These are phyloP conservation scores for Paraconiothyrium brasiliense DNA, from an alignment of 2,329 filamentous ascomycete genomes.

Conservation along the genomic window DNA sequence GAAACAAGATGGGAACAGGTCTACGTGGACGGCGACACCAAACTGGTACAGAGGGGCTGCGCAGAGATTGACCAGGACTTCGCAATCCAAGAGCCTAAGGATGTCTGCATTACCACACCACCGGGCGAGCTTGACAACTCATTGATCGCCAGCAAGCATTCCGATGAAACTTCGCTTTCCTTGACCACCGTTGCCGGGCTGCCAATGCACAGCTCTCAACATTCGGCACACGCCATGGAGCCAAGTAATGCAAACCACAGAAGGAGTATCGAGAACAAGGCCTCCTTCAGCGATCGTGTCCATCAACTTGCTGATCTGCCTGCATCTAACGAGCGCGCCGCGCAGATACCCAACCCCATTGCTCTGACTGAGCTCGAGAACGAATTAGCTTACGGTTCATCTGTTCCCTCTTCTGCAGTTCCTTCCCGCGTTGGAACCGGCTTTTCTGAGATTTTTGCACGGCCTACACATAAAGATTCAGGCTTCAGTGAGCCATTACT, in stretches of 20 bases:
- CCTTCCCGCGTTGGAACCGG: constrained; percentile 39
- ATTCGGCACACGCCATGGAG: constrained; percentile 19
- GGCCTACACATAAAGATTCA: constrained; percentile 48
- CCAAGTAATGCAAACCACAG: constrained; percentile 22
- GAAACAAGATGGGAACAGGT: constrained; percentile 51
- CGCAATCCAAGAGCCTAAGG: constrained; percentile 41
- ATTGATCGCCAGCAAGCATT: constrained; percentile 35
- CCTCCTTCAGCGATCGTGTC: constrained; percentile 48
- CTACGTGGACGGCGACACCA: constrained; percentile 51
- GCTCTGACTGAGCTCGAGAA: constrained; percentile 42
- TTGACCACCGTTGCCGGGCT: constrained; percentile 34
- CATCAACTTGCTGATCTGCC: constrained; percentile 35
- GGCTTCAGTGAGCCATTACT: constrained; percentile 41
- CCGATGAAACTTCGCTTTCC: constrained; percentile 38
- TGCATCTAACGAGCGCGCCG: constrained; percentile 9
- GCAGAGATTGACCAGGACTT: constrained; percentile 46
- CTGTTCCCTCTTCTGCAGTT: constrained; percentile 31
- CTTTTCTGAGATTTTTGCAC: constrained; percentile 35
- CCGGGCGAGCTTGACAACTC: constrained; percentile 42
- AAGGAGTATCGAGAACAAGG: constrained; percentile 35
- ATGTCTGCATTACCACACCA: constrained; percentile 48
- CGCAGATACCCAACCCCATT: constrained; percentile 29
- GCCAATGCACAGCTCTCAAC: constrained; percentile 28
- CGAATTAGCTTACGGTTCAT: constrained; percentile 43
- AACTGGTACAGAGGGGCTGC: constrained; percentile 46